Base-by-base conservation (phyloP, 2,329 filamentous ascomycete species). In the Periglandula ipomoeae region DNA sequence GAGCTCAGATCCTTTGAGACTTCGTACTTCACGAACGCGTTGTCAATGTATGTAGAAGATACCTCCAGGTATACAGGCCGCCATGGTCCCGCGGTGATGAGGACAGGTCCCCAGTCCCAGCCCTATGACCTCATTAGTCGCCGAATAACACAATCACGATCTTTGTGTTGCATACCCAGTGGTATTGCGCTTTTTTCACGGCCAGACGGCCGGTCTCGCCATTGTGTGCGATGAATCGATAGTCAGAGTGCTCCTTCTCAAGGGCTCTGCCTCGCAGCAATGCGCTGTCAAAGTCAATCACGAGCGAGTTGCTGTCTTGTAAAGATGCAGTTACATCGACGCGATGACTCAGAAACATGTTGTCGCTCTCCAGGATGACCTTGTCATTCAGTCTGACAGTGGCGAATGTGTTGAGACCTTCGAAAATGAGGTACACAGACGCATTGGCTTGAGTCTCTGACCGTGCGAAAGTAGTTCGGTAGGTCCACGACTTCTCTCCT, bases 81-180 rank as follows among this genome's bases (percentile, higher is more conserved):
- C 84, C 85, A 89, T 3, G 81, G 78, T 0, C 81, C 82, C 8
- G 73, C 75, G 0, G 79, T 81, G 61, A 81, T 72, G 46, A 84
- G 56, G 6, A 82, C 71, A 1, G 82, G 81, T 0, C 82, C 82
- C 82, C 81, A 85, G 57, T 86, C 82, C 82, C 82, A 86, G 4
- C 82, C n/a, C n/a, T n/a, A n/a, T n/a, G n/a, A n/a, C n/a, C n/a
- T n/a, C n/a, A n/a, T n/a, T n/a, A n/a, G n/a, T n/a, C n/a, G n/a
- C n/a, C n/a, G n/a, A n/a, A n/a, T n/a, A n/a, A n/a, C n/a, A n/a
- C n/a, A n/a, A n/a, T n/a, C n/a, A n/a, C n/a, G n/a, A n/a, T n/a
- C n/a, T n/a, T n/a, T n/a, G n/a, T n/a, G n/a, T n/a, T n/a, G n/a
- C n/a, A n/a, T n/a, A n/a, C 81, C 79, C 79, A 86, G 55, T 84